Percentiles rank a stretch among this genome's conserved stretches.
phyloP scores from a whole-genome alignment of 208 protist species.

The Leishmania braziliensis region DNA sequence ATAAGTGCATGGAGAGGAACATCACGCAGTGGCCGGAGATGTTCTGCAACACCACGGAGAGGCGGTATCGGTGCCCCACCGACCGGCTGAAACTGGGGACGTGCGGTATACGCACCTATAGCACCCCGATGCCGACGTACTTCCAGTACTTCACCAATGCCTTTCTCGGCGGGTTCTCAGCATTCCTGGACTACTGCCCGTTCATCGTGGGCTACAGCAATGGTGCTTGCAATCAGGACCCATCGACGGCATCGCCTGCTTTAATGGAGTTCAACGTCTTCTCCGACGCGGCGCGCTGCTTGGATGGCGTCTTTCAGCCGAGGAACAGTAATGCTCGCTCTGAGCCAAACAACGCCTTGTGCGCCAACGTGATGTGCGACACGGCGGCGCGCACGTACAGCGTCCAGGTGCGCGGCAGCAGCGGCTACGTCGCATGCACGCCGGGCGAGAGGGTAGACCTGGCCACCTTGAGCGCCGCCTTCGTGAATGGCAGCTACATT shows the following conservation, averaged over 20 bases:
- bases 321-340: not conserved
- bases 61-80: conserved; percentile 3
- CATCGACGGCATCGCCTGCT: not conserved
- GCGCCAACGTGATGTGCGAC: conserved; percentile 1
- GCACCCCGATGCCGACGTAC: conserved; percentile 11
- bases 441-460: not conserved
- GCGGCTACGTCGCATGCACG: not conserved
- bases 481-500: not conserved
- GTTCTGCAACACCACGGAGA: conserved; percentile 68
- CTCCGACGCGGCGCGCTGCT: conserved; percentile 3
- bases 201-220: not conserved
- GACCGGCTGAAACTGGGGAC: conserved; percentile 12
- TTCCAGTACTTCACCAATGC: conserved; percentile 55
- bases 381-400: not conserved
- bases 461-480: not conserved
- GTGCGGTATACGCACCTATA: conserved; percentile 22
- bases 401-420: not conserved
- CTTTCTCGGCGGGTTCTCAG: conserved; percentile 11
- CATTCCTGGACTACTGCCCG: conserved; percentile 61
- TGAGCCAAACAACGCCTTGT: not conserved
- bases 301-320: not conserved
- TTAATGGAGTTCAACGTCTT: conserved; percentile 22
- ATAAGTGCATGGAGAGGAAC: conserved; percentile 46
- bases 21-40: conserved; percentile 45
- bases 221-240: not conserved